Conservation (phyloP, 495 filamentous ascomycete genomes). For the Staphylotrichum tortipilum region DNA sequence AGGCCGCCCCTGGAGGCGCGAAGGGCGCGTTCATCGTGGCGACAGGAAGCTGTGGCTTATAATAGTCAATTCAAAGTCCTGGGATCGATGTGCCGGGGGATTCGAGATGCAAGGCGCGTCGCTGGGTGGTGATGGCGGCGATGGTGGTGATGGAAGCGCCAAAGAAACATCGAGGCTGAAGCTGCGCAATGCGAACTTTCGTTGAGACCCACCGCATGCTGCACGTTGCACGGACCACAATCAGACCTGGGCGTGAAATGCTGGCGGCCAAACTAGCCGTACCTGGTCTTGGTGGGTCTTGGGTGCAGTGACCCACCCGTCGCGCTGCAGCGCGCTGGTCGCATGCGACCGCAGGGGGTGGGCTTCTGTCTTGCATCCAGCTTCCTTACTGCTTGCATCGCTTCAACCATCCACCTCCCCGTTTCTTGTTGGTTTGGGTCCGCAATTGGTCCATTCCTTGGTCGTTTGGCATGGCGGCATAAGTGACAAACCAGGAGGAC, state of each 20-base stretch:
- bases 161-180: too few species aligned
- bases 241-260: neutral
- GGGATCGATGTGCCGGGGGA: neutral
- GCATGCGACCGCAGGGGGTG: neutral
- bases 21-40: constrained; percentile 48
- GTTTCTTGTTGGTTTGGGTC: too few species aligned
- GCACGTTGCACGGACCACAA: constrained; percentile 5
- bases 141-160: neutral
- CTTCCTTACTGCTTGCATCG: neutral
- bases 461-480: neutral
- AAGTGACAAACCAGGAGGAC: neutral
- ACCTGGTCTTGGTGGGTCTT: too few species aligned
- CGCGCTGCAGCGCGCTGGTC: neutral
- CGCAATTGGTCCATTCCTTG: too few species aligned
- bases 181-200: too few species aligned
- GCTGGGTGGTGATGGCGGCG: neutral
- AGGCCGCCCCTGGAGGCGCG: constrained; percentile 47
- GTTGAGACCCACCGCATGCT: too few species aligned
- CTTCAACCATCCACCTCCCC: neutral
- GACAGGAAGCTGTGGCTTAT: too few species aligned
- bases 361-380: neutral
- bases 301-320: too few species aligned
- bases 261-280: neutral
- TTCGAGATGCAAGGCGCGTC: neutral
- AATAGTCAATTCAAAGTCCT: too few species aligned